A percentile compares a stretch with the other conserved stretches of the same genome.
Conservation (phyloP, 2,329 filamentous ascomycete species). For the Aspergillus awamori region DNA sequence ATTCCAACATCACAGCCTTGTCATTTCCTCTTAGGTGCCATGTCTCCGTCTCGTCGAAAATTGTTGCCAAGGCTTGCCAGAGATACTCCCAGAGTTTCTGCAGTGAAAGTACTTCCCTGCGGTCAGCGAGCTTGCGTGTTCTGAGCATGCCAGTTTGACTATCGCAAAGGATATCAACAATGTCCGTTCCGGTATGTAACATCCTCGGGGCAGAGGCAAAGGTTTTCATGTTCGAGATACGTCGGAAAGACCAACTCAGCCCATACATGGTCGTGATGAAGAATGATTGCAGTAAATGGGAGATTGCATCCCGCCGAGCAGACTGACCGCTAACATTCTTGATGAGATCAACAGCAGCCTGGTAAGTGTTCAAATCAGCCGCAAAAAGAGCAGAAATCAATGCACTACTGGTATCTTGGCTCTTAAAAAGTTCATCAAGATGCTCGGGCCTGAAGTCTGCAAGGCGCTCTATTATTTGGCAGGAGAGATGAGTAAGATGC, state of each 20-base stretch:
- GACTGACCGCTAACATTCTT: slow-evolving; percentile 77
- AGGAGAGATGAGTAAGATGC: slow-evolving; percentile 64
- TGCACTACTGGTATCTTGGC: slow-evolving; percentile 69
- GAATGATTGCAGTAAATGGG: slow-evolving; percentile 60
- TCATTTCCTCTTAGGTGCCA: slow-evolving; percentile 75
- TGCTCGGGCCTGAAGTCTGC: slow-evolving; percentile 73
- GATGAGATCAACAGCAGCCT: slow-evolving; percentile 77
- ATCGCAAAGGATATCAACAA: slow-evolving; percentile 66
- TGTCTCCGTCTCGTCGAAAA: slow-evolving; percentile 78
- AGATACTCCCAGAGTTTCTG: slow-evolving; percentile 80
- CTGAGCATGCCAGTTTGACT: slow-evolving; percentile 65
- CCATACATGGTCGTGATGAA: slow-evolving; percentile 60
- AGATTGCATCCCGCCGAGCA: slow-evolving; percentile 62
- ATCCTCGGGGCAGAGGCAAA: slow-evolving; percentile 64
- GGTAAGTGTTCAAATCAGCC: slow-evolving; percentile 75
- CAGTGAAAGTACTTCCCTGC: slow-evolving; percentile 66
- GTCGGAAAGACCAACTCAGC: slow-evolving; percentile 59
- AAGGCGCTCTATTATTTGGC: slow-evolving; percentile 74
- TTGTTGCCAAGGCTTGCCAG: slow-evolving; percentile 79
- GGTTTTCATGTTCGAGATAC: slow-evolving; percentile 58
- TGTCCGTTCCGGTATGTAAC: slow-evolving; percentile 63
- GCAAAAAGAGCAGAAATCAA: slow-evolving; percentile 81
- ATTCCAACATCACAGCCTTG: slow-evolving; percentile 81
- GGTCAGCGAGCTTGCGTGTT: slow-evolving; percentile 56
- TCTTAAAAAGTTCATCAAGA: slow-evolving; percentile 69